Evolutionary conservation across 768 basidiomycete genomes (phyloP).

Genomic region (Pulveroboletus ravenelii): DNA sequence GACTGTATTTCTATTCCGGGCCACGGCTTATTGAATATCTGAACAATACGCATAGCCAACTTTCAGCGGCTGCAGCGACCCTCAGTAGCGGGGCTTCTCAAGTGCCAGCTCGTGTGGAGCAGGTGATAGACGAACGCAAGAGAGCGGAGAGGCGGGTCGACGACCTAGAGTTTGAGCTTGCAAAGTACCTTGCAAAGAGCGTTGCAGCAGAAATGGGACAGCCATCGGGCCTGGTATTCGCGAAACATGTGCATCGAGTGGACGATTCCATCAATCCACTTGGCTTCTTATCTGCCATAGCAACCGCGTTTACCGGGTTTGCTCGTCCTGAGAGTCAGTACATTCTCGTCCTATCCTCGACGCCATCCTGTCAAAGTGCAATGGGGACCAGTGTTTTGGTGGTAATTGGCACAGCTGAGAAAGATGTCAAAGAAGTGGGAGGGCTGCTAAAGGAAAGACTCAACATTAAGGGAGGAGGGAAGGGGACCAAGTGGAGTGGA

Average conservation of each 20-base stretch:
- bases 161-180: constrained; percentile 67
- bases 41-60: constrained; percentile 48
- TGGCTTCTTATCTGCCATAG: constrained; percentile 55
- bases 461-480: constrained; percentile 73
- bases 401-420: constrained; percentile 56
- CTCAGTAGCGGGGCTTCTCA: constrained; percentile 66
- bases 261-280: constrained; percentile 60
- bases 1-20: constrained; percentile 81
- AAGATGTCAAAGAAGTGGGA: constrained; percentile 54
- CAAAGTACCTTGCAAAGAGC: constrained; percentile 41
- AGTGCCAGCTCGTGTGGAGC: constrained; percentile 63
- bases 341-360: constrained; percentile 55
- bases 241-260: constrained; percentile 50
- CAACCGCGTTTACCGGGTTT: constrained; percentile 39
- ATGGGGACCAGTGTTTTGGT: constrained; percentile 52
- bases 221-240: constrained; percentile 29
- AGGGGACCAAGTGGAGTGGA: constrained; percentile 72
- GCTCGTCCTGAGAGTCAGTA: constrained; percentile 29
- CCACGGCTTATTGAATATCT: constrained; percentile 67
- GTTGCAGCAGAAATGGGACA: constrained; percentile 37
- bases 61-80: constrained; percentile 52
- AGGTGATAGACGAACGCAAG: constrained; percentile 63
- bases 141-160: constrained; percentile 61
- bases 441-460: constrained; percentile 54
- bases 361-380: constrained; percentile 51